Percentiles rank a stretch among this genome's conserved stretches.
phyloP scores from a whole-genome alignment of 192 early-diverging fungal genomes.

The Coemansia sp. region DNA sequence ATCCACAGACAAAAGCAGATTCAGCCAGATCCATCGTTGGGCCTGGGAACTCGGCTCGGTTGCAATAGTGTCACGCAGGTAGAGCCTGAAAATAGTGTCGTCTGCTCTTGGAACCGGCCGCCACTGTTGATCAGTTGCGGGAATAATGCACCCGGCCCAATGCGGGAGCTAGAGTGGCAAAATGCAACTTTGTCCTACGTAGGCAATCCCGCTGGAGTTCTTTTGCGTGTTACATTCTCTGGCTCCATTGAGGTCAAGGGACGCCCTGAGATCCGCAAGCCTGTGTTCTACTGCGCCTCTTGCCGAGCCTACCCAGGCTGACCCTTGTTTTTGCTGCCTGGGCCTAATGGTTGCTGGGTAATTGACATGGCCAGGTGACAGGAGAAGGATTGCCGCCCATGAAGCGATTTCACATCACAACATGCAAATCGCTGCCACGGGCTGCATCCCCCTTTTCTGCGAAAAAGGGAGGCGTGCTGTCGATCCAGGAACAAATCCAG shows the following conservation, averaged over 20 bases:
- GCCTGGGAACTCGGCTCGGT: background rate
- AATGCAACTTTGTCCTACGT: background rate
- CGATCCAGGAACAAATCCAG: conserved; percentile 5
- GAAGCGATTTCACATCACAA: background rate
- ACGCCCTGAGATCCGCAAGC: background rate
- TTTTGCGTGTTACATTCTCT: background rate
- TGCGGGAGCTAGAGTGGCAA: background rate
- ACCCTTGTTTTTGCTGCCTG: background rate
- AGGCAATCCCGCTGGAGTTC: background rate
- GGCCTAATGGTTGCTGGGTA: background rate
- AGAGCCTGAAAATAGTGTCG: background rate
- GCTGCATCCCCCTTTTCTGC: background rate
- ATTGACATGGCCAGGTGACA: background rate
- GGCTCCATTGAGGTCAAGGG: background rate
- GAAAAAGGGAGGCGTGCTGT: background rate
- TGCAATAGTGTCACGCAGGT: background rate
- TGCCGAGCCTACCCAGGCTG: background rate
- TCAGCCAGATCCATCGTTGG: background rate
- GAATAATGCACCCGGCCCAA: background rate
- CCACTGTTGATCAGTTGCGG: conserved; percentile 4
- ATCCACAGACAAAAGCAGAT: background rate
- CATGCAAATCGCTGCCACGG: conserved; percentile 2
- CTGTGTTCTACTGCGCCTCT: background rate
- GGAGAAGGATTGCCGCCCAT: background rate
- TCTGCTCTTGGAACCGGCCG: background rate